Evolutionary conservation across 768 basidiomycete genomes (phyloP), one percentile per base, ranked within the genome.

Genomic region (Trametes punicea): DNA sequence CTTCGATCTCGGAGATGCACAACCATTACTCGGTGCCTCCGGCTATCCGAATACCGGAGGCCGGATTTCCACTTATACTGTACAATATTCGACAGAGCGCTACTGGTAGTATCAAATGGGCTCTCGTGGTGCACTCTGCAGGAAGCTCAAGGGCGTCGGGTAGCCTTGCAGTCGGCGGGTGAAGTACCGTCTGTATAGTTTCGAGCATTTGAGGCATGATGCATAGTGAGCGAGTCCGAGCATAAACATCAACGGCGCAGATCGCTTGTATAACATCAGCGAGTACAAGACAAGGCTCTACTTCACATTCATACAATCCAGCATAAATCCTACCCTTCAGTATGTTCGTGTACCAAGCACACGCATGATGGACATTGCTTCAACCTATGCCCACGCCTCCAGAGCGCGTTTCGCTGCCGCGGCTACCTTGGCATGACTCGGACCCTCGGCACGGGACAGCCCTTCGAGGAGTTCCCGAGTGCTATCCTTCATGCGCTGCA

Each of bases 391-490:
- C 77, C 77, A 79, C 51, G 71, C 55, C 55, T 79, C 77, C 61
- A 79, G 64, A 26, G 73, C 71, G 60, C 64, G 73, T 65, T 70
- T 74, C 48, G 77, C 78, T 36, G 77, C 71, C 21, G 67, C 61
- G 21, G 69, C 69, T 57, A 76, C 68, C 65, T 61, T 72, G 59
- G 61, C 61, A 72, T 61, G 76, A 65, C 29, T 71, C 64, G 57
- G 66, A 47, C 41, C 64, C 51, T 52, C 44, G 25, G 62, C 60
- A 33, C 57, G 59, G 52, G 77, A 76, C 2, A 71, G 71, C n/a
- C 82, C 63, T 56, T 77, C 77, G 30, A 90, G 64, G 20, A 80
- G 76, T 9, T 81, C 76, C 45, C 73, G 69, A 23, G 80, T 72
- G 40, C 70, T 70, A 5, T 78, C 79, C 69, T 84, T 82, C 49